A percentile compares a stretch with the other conserved stretches of the same genome.
phyloP scores from a whole-genome alignment of 2,329 filamentous ascomycete species.

The Scedosporium minutisporum region DNA sequence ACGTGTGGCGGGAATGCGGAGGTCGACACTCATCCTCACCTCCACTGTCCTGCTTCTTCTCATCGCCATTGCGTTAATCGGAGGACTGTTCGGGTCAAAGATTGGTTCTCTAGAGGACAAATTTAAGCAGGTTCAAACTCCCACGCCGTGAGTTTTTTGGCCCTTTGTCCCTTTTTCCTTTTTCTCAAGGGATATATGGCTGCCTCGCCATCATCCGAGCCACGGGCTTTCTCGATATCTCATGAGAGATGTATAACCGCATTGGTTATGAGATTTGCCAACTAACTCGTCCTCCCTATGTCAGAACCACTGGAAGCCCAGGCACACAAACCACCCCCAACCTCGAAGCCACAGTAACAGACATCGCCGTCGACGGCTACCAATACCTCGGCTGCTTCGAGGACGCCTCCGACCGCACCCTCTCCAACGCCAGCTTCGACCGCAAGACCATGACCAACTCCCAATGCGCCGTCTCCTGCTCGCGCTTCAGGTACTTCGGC shows the following conservation, averaged over 20 bases:
- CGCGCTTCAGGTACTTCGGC: slow-evolving; percentile 36
- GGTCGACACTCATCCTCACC: neutral
- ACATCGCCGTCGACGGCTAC: neutral
- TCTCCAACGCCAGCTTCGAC: slow-evolving; percentile 28
- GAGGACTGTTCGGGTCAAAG: neutral
- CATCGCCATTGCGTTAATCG: neutral
- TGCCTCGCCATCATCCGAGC: neutral
- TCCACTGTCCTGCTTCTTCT: neutral
- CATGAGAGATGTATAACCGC: no score
- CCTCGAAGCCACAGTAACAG: neutral
- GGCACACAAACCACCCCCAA: neutral
- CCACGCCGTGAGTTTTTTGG: neutral
- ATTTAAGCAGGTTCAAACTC: neutral
- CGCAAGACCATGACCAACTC: slow-evolving; percentile 42
- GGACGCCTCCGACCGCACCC: slow-evolving; percentile 24
- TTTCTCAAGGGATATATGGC: neutral
- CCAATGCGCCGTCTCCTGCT: slow-evolving; percentile 35
- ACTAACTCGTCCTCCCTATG: neutral
- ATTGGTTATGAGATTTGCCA: neutral
- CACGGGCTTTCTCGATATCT: neutral
- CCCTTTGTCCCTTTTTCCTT: neutral
- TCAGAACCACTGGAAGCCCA: neutral
- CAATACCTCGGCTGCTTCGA: neutral
- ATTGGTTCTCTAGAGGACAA: neutral
- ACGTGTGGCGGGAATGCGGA: neutral